Evolutionary conservation across 441 rosid species (phyloP).

Genomic region (Adansonia grandidieri): DNA sequence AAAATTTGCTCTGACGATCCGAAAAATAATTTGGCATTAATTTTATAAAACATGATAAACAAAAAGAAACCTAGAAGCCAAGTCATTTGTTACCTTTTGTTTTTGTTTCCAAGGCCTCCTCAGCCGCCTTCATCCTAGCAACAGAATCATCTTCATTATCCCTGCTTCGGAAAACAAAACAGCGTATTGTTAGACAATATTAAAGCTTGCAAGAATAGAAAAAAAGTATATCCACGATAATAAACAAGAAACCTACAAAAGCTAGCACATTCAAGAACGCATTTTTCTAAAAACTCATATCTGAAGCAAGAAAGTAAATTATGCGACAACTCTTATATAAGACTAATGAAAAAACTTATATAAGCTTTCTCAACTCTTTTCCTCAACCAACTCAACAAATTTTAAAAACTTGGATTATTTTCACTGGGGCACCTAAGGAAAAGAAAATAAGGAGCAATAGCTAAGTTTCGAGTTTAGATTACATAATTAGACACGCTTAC

Average conservation of each 20-base stretch:
- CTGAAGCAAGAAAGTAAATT: not conserved
- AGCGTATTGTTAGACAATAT: slow-evolving; percentile 21
- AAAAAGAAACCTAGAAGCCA: slow-evolving; percentile 10
- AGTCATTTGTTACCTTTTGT: slow-evolving; percentile 57
- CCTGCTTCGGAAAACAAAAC: slow-evolving; percentile 46
- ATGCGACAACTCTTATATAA: not conserved
- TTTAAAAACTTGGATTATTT: not conserved
- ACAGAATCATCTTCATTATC: slow-evolving; percentile 66
- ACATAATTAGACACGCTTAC: too few relatives aligned
- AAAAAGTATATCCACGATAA: not conserved
- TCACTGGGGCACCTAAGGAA: slow-evolving; percentile 11
- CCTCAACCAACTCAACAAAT: too few relatives aligned
- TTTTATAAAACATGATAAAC: slow-evolving; percentile 19
- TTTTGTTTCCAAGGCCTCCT: slow-evolving; percentile 79
- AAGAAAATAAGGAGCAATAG: not conserved
- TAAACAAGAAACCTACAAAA: not conserved
- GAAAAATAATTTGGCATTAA: slow-evolving; percentile 18
- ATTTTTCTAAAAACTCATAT: not conserved
- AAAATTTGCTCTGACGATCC: slow-evolving; percentile 18
- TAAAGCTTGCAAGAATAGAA: slow-evolving; percentile 21
- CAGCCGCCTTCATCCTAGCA: slow-evolving; percentile 85
- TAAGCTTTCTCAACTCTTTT: too few relatives aligned
- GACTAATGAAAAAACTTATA: not conserved
- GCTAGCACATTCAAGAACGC: not conserved
- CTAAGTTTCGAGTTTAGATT: not conserved